These are phyloP conservation scores for Cryptococcus depauperatus DNA, from an alignment of 1,284 basidiomycete genomes.

Conservation along the genomic window DNA sequence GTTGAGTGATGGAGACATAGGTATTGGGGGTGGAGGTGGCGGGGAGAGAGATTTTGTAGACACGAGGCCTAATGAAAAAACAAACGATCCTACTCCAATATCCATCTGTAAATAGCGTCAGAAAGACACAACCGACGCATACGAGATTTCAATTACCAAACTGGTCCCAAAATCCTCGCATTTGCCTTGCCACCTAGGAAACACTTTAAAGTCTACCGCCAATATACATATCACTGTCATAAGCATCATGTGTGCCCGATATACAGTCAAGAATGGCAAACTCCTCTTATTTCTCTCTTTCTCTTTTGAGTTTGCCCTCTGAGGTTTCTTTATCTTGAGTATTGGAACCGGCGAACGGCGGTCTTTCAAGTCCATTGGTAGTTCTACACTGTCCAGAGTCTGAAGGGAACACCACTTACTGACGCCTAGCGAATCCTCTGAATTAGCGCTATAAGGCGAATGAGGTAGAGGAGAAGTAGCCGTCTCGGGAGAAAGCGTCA, in stretches of 20 bases:
- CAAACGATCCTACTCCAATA: conserved; percentile 76
- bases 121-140: neutral
- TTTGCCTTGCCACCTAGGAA: conserved; percentile 80
- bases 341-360: conserved; percentile 2
- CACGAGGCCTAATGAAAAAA: conserved; percentile 82
- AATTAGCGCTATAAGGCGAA: too few species aligned
- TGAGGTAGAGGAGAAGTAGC: conserved; percentile 1
- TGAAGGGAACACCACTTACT: neutral
- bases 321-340: neutral
- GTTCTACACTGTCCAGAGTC: conserved; percentile 1
- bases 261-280: conserved; percentile 65
- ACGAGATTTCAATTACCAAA: conserved; percentile 52
- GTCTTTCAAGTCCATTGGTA: neutral
- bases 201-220: conserved; percentile 90
- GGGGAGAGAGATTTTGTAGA: conserved; percentile 52
- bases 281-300: conserved; percentile 11
- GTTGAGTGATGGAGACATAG: conserved; percentile 4
- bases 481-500: neutral
- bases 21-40: neutral
- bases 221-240: conserved; percentile 86
- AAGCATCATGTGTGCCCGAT: conserved; percentile 90
- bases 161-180: conserved; percentile 93
- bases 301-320: neutral
- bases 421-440: too few species aligned
- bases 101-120: conserved; percentile 65